Conservation (phyloP, 306 rosid genomes). For the Sesbania bispinosa region DNA sequence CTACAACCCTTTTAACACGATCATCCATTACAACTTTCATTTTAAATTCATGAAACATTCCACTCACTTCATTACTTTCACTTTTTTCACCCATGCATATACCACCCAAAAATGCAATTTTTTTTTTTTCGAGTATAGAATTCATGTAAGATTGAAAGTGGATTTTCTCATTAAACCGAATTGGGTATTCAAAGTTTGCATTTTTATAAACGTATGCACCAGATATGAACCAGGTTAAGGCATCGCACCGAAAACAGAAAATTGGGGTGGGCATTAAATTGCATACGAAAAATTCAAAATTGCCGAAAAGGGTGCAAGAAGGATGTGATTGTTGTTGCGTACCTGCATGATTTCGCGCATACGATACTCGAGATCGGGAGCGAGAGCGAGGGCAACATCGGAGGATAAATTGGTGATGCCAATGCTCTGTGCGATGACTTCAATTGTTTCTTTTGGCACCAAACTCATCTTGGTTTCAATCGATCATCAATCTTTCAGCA, state of each 20-base stretch:
- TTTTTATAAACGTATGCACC: neutral
- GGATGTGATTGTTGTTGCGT: neutral
- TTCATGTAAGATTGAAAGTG: neutral
- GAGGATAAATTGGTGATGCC: slow-evolving; percentile 75
- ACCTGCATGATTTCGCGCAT: slow-evolving; percentile 98
- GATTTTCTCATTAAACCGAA: neutral
- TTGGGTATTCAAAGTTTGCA: neutral
- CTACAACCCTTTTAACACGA: neutral
- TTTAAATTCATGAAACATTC: no score
- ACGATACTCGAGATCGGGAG: slow-evolving; percentile 90
- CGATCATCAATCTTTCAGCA: neutral
- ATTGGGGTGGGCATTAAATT: neutral
- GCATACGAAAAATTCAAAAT: slow-evolving; percentile 1
- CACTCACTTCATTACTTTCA: no score
- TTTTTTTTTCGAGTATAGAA: neutral
- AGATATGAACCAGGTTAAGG: neutral
- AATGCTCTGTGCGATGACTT: slow-evolving; percentile 84
- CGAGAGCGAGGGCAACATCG: slow-evolving; percentile 73
- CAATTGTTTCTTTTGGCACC: slow-evolving; percentile 86
- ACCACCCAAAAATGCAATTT: no score
- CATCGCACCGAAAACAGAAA: neutral
- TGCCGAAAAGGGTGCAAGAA: neutral
- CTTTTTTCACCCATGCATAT: no score
- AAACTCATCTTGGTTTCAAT: slow-evolving; percentile 47
- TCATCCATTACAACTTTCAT: no score